These are phyloP conservation scores for Capsella bursapastoris DNA, from an alignment of 345 rosid species.

Conservation along the genomic window DNA sequence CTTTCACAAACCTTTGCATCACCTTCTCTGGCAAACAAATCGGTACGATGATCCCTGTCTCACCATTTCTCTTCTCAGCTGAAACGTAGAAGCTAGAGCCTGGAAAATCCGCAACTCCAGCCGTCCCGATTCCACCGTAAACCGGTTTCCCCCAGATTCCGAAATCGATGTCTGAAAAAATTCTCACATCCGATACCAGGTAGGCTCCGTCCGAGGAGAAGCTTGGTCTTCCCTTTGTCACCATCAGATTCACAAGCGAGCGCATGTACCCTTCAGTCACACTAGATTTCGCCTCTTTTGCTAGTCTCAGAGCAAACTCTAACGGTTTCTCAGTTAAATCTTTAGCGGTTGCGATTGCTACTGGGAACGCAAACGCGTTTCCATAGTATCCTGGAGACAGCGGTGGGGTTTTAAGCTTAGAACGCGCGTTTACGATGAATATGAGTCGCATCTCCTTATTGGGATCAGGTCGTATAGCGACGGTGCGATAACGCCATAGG, in stretches of 20 bases:
- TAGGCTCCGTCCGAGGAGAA: constrained; percentile 42
- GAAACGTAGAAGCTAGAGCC: constrained; percentile 47
- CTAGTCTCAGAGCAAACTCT: constrained; percentile 46
- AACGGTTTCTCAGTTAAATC: constrained; percentile 35
- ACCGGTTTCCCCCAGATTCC: constrained; percentile 62
- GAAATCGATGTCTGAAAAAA: constrained; percentile 44
- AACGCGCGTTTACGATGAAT: constrained; percentile 42
- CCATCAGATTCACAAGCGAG: constrained; percentile 60
- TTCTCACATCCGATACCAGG: constrained; percentile 52
- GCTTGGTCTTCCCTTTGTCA: constrained; percentile 50
- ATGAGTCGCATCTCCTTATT: constrained; percentile 41
- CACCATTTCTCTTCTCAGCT: constrained; percentile 45
- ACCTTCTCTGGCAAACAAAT: constrained; percentile 53
- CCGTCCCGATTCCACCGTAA: constrained; percentile 42
- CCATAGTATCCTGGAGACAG: constrained; percentile 53
- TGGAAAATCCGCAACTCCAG: not conserved
- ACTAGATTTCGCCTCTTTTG: constrained; percentile 40
- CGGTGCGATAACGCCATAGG: constrained; percentile 48
- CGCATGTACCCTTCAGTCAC: constrained; percentile 62
- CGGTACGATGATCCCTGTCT: constrained; percentile 51
- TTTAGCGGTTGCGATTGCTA: constrained; percentile 36
- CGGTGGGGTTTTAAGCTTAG: constrained; percentile 32
- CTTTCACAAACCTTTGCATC: constrained; percentile 54
- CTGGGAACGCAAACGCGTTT: constrained; percentile 47
- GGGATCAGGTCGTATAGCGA: constrained; percentile 37